phyloP scores from a whole-genome alignment of 306 rosid species.

The Rubus idaeus region DNA sequence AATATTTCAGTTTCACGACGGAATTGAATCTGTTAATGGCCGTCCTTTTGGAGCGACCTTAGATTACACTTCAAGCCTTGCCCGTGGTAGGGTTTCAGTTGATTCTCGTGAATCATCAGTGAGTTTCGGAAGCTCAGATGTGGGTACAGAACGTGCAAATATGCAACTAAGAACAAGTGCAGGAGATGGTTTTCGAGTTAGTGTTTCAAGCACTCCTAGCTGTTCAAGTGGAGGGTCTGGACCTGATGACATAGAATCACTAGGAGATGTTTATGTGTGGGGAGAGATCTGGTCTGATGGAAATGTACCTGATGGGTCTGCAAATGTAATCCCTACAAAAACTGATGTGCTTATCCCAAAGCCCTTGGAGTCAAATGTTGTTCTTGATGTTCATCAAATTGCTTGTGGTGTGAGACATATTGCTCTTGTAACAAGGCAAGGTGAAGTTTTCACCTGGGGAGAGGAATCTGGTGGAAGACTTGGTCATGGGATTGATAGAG shows the following conservation, averaged over 20 bases:
- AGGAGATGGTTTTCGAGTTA: conserved; percentile 79
- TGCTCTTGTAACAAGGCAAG: conserved; percentile 89
- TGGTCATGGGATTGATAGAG: conserved; percentile 82
- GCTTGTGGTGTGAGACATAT: conserved; percentile 76
- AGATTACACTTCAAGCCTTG: conserved; percentile 49
- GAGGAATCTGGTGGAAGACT: conserved; percentile 94
- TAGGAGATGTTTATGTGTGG: conserved; percentile 93
- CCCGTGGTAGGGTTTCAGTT: conserved; percentile 48
- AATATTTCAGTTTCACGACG: conserved; percentile 47
- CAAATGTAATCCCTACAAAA: conserved; percentile 46
- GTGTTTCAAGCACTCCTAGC: conserved; percentile 81
- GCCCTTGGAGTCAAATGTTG: conserved; percentile 76
- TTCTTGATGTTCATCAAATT: conserved; percentile 85
- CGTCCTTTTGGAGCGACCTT: conserved; percentile 52
- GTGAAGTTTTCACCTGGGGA: conserved; percentile 99
- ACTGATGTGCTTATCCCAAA: conserved; percentile 69
- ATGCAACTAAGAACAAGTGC: conserved; percentile 71
- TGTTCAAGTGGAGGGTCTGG: conserved; percentile 78
- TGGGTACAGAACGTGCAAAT: conserved; percentile 55
- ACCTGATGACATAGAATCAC: conserved; percentile 86
- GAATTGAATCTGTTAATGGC: conserved; percentile 34
- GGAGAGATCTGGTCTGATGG: conserved; percentile 83
- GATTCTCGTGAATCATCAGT: conserved; percentile 54
- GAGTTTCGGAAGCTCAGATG: conserved; percentile 56
- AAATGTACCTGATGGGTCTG: conserved; percentile 50